Evolutionary conservation across 2,329 filamentous ascomycete species (phyloP), one percentile per base, ranked within the genome.

Genomic region (Ophiostoma ulmi): DNA sequence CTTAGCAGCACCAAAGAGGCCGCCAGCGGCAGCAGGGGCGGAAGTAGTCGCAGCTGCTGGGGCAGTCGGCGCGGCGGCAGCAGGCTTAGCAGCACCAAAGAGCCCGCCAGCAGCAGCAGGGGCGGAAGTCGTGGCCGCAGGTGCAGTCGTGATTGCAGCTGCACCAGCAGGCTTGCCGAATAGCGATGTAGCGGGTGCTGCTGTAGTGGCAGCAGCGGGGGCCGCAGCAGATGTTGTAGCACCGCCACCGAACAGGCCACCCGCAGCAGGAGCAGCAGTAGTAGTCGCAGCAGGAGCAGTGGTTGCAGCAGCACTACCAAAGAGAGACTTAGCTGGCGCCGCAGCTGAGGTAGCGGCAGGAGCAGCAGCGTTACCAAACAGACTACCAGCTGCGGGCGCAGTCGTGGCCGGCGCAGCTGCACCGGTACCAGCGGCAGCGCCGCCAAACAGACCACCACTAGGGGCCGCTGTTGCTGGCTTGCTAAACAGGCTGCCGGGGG

Each of bases 1-100:
- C 65, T 69, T 70, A 11, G 67, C 68, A 8, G 44, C 44, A 48
- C 69, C 71, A 26, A 72, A 72, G 38, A 72, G 41, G 1, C 65
- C 58, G 31, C 70, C 20, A 17, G 70, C 35, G 4, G 72, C 35
- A 22, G 69, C 63, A 20, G 68, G 52, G 8, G 70, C 36, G 3
- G 70, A 11, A 31, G 70, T 38, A 63, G 58, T 55, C 17, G 17
- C 17, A 5, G 70, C 35, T 44, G 70, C 70, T 11, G 70, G 48
- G 4, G 67, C 68, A 26, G 70, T 38, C 5, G 52, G 48, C 4
- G 64, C 14, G 2, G 58, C 39, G 7, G 63, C 38, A 31, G 58
- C 64, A 3, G 63, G 63, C 63, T 65, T 65, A 44, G 67, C 68
- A 35, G 44, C 68, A 8, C 70, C 70, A 22, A 72, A 72, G 17